Evolutionary conservation across 1,284 basidiomycete species (phyloP).

Genomic region (Cryptococcus sp.): DNA sequence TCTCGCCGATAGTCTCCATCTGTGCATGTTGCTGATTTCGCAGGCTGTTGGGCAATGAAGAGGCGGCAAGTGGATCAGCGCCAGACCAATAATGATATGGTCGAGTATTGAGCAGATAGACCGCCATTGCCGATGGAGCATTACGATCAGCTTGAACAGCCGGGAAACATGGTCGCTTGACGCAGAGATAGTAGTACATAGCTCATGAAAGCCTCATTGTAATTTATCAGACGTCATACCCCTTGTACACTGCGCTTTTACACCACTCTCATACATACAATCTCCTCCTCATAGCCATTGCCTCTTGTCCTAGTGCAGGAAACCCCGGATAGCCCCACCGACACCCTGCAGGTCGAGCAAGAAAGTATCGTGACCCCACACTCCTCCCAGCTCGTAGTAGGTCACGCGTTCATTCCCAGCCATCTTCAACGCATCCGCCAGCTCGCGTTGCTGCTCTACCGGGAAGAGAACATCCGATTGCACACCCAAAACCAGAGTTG

Average conservation of each 20-base stretch:
- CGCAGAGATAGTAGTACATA: too few relatives aligned
- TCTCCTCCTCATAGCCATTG: too few relatives aligned
- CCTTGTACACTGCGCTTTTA: too few relatives aligned
- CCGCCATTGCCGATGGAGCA: too few relatives aligned
- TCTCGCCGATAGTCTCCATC: not conserved
- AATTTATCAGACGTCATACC: too few relatives aligned
- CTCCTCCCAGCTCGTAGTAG: constrained; percentile 96
- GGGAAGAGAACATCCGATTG: constrained; percentile 97
- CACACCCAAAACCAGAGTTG: constrained; percentile 84
- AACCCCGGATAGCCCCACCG: constrained; percentile 71
- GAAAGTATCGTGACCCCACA: constrained; percentile 98
- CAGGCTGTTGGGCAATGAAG: constrained; percentile 17
- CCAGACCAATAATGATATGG: not conserved
- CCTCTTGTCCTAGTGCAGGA: constrained; percentile 49
- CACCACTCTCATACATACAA: too few relatives aligned
- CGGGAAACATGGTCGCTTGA: too few relatives aligned
- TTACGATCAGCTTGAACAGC: too few relatives aligned
- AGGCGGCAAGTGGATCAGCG: constrained; percentile 3
- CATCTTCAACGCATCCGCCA: constrained; percentile 86
- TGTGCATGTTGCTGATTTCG: not conserved
- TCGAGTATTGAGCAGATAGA: too few relatives aligned
- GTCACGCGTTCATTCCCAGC: constrained; percentile 81
- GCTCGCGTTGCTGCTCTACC: constrained; percentile 93
- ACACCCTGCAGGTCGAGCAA: constrained; percentile 74
- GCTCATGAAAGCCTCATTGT: not conserved